These are phyloP conservation scores for Quercus engelmannii DNA, from an alignment of 306 rosid genomes.

Conservation along the genomic window DNA sequence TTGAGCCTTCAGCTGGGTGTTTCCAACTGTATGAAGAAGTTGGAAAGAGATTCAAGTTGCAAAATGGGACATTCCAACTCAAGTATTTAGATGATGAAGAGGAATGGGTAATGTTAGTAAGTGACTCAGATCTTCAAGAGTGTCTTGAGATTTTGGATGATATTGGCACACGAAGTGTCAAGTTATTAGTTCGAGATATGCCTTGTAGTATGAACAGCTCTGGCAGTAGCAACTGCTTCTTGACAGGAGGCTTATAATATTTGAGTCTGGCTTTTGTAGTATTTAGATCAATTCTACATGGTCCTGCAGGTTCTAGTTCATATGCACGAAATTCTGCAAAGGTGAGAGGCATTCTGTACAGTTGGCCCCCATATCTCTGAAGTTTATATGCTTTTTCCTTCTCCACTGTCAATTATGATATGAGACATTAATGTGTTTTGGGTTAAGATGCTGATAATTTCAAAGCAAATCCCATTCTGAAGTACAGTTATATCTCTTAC, in stretches of 20 bases:
- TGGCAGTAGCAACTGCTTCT: constrained; percentile 52
- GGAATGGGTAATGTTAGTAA: constrained; percentile 84
- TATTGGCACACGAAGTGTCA: constrained; percentile 41
- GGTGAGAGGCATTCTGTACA: neutral
- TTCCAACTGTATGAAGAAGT: constrained; percentile 69
- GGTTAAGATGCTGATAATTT: constrained; percentile 9
- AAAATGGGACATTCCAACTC: constrained; percentile 65
- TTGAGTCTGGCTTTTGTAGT: constrained; percentile 6
- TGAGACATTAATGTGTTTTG: neutral
- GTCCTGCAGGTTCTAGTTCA: constrained; percentile 5
- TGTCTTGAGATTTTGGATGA: constrained; percentile 73
- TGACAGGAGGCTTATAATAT: constrained; percentile 37
- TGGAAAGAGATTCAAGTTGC: constrained; percentile 63
- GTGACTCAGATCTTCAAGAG: constrained; percentile 67
- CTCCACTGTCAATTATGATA: constrained; percentile 12
- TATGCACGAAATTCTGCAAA: neutral
- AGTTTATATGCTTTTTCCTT: neutral
- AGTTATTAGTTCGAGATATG: constrained; percentile 68
- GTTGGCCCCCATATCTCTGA: neutral
- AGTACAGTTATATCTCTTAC: neutral
- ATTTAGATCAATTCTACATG: constrained; percentile 6
- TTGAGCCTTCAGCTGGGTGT: constrained; percentile 53
- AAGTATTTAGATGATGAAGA: constrained; percentile 81
- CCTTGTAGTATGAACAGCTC: constrained; percentile 48
- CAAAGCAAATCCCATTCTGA: neutral